A percentile compares a stretch with the other conserved stretches of the same genome.
Evolutionary conservation across 1,284 basidiomycete genomes (phyloP).

Genomic region (Apiotrichum porosum): DNA sequence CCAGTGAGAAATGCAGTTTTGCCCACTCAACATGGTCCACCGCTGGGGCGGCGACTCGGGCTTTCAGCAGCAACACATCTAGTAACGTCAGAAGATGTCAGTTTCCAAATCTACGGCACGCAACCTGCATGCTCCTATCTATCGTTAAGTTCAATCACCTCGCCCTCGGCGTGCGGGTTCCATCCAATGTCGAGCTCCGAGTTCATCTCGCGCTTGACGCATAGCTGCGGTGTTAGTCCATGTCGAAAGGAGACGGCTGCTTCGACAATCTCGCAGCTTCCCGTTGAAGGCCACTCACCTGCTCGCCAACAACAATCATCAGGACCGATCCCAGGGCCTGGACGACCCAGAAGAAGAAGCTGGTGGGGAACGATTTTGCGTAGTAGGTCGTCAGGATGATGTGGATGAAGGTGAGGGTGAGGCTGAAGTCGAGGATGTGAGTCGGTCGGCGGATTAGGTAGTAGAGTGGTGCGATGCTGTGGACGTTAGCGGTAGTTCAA

Average conservation of each 20-base stretch:
- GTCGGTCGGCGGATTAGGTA: conserved; percentile 82
- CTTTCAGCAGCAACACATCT: no score
- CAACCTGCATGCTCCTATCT: no score
- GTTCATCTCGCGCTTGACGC: conserved; percentile 86
- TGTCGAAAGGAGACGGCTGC: no score
- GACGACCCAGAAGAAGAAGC: conserved; percentile 82
- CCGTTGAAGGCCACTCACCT: conserved; percentile 51
- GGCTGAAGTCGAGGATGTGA: conserved; percentile 86
- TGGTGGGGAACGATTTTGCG: conserved; percentile 77
- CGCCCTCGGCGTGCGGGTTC: conserved; percentile 18
- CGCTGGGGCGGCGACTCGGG: no score
- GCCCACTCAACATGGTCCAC: no score
- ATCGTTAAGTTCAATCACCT: conserved; percentile 32
- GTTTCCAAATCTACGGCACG: no score
- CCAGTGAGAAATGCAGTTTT: no score
- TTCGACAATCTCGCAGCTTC: no score
- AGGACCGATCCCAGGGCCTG: conserved; percentile 65
- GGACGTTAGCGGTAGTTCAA: conserved; percentile 1
- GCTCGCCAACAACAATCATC: conserved; percentile 79
- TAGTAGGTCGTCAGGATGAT: conserved; percentile 89
- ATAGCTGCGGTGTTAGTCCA: no score
- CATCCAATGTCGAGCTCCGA: conserved; percentile 63
- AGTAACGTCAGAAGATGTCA: no score
- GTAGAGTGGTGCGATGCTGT: conserved; percentile 81
- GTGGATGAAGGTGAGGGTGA: conserved; percentile 86